These are phyloP conservation scores for Citeromyces siamensis DNA, from an alignment of 1,139 yeast species.

Conservation along the genomic window DNA sequence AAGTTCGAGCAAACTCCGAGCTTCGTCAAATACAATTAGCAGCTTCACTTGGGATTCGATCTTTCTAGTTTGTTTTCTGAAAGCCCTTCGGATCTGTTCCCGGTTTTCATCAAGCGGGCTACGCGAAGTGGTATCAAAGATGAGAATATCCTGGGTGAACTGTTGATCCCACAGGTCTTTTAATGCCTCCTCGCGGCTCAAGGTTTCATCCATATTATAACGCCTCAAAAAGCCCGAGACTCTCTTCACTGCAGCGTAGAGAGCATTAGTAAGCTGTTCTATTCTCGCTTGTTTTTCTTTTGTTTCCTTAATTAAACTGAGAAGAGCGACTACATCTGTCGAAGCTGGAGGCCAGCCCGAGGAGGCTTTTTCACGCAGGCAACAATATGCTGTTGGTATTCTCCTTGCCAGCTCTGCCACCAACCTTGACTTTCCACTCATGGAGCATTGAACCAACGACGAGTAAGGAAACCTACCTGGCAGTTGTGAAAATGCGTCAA, in stretches of 20 bases:
- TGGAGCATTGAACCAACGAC: background rate
- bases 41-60: no score
- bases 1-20: background rate
- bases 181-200: no score
- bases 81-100: no score
- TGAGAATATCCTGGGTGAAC: no score
- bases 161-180: no score
- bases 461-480: background rate
- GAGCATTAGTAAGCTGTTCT: background rate
- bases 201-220: no score
- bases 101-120: no score
- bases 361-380: background rate
- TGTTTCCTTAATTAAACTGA: no score
- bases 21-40: background rate
- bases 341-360: background rate
- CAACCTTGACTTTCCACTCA: background rate
- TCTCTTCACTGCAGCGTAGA: background rate
- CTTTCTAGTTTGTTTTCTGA: no score
- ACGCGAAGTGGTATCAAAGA: no score
- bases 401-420: background rate
- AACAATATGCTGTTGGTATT: background rate
- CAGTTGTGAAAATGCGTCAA: background rate
- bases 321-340: background rate
- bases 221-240: no score
- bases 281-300: background rate